phyloP scores from a whole-genome alignment of 441 rosid genomes.

The Iberis amara region DNA sequence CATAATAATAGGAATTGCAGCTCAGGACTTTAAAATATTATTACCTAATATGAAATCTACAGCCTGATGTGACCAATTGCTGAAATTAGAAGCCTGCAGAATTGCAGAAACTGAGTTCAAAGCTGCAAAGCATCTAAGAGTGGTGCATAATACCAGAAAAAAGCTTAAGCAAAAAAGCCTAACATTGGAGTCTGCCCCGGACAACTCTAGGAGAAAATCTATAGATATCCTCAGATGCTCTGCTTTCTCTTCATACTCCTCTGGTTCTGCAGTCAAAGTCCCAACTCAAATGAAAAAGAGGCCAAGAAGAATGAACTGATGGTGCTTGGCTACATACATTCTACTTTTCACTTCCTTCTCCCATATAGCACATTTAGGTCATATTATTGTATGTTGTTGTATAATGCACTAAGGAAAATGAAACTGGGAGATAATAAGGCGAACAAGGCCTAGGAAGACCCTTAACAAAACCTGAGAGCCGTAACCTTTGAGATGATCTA shows the following conservation, averaged over 20 bases:
- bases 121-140: slow-evolving; percentile 7
- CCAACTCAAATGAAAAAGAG: slow-evolving; percentile 10
- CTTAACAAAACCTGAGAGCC: slow-evolving; percentile 38
- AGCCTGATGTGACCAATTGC: slow-evolving; percentile 92
- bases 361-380: slow-evolving; percentile 6
- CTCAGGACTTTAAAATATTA: background rate
- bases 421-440: background rate
- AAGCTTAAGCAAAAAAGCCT: slow-evolving; percentile 26
- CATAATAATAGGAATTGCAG: slow-evolving; percentile 1
- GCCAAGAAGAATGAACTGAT: background rate
- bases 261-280: slow-evolving; percentile 39
- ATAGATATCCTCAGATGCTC: slow-evolving; percentile 66
- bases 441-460: background rate
- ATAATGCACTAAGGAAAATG: slow-evolving; percentile 15
- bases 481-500: slow-evolving; percentile 31
- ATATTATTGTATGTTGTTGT: background rate
- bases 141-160: slow-evolving; percentile 1
- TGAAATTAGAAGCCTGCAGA: slow-evolving; percentile 56
- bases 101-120: slow-evolving; percentile 10
- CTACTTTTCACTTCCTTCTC: background rate
- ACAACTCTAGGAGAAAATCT: slow-evolving; percentile 74
- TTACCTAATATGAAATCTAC: slow-evolving; percentile 81
- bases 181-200: slow-evolving; percentile 42
- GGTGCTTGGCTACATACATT: slow-evolving; percentile 3
- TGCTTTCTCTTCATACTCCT: slow-evolving; percentile 42